Evolutionary conservation across 1,284 basidiomycete species (phyloP).

Genomic region (Leccinum solheimii): DNA sequence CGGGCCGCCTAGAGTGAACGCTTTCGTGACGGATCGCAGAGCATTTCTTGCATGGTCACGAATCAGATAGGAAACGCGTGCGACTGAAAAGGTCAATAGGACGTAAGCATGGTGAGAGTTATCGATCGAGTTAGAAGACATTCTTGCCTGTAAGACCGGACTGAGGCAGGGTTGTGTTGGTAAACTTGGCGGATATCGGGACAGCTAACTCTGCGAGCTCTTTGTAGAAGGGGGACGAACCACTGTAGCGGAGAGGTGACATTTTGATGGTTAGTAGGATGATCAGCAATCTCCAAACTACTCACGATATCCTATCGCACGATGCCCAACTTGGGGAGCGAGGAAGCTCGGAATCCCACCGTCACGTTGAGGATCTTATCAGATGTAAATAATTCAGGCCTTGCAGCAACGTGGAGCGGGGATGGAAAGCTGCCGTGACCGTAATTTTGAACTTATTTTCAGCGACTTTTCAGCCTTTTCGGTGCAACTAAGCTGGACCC

Average conservation of each 20-base stretch:
- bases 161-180: not conserved
- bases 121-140: not conserved
- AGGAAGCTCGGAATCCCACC: not conserved
- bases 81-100: slow-evolving; percentile 29
- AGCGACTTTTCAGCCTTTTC: not conserved
- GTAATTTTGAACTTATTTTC: not conserved
- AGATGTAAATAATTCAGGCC: not conserved
- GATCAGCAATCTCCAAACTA: not conserved
- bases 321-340: not conserved
- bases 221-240: slow-evolving; percentile 34
- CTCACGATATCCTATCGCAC: not conserved
- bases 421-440: not conserved
- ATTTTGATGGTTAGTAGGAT: slow-evolving; percentile 7
- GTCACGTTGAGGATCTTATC: not conserved
- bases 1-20: slow-evolving; percentile 34
- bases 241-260: slow-evolving; percentile 25
- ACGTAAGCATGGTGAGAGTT: not conserved
- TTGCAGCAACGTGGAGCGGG: not conserved
- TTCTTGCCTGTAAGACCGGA: not conserved
- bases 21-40: slow-evolving; percentile 47
- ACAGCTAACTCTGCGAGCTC: slow-evolving; percentile 46
- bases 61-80: slow-evolving; percentile 46
- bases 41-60: slow-evolving; percentile 50
- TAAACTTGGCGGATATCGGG: slow-evolving; percentile 28
- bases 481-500: too few species aligned